Evolutionary conservation across 331 rosid genomes (phyloP), one percentile per base, ranked within the genome.

Genomic region (Rhamnella rubrinervis): DNA sequence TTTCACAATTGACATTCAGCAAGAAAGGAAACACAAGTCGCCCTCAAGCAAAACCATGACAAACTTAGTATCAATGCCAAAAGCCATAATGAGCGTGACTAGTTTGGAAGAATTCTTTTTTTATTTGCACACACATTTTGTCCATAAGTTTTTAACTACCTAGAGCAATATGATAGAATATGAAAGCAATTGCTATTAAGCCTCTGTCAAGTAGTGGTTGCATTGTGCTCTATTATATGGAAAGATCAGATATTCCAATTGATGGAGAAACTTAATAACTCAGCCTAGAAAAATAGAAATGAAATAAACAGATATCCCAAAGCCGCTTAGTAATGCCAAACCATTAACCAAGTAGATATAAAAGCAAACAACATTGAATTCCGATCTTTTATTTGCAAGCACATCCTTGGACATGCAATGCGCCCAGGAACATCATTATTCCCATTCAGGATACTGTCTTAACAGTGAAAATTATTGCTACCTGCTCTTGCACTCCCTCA

Each of bases 401-500:
- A 59, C 67, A 17, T 73, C 55, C 20, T 21, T 61, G 61, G 61
- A 35, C 52, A 72, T 66, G 6, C 17, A 37, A 64, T 52, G 65
- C 28, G 59, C 59, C 53, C 8, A 53, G 47, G 44, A 58, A 78
- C 58, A 59, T 60, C 75, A 59, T 55, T 41, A 56, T 25, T 21
- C 35, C 23, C 65, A 66, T 47, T 23, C 41, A 53, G 40, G 67
- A 47, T 18, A 76, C 60, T 38, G 46, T 72, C 50, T 37, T 63
- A 59, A 61, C 53, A 50, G 70, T 71, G 62, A 63, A 73, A 68
- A 55, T 67, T 53, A 61, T 35, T 63, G 60, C 25, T 82, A 95
- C 99, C 99, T 95, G 99, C 83, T 95, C 99, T 80, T 91, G 99
- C 78, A 95, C 99, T 71, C 99, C 99, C 82, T 95, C 99, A 74